Percentiles rank a stretch among this genome's conserved stretches.
phyloP scores from a whole-genome alignment of 352 stramenopile species.

The Pythium dissotocum region DNA sequence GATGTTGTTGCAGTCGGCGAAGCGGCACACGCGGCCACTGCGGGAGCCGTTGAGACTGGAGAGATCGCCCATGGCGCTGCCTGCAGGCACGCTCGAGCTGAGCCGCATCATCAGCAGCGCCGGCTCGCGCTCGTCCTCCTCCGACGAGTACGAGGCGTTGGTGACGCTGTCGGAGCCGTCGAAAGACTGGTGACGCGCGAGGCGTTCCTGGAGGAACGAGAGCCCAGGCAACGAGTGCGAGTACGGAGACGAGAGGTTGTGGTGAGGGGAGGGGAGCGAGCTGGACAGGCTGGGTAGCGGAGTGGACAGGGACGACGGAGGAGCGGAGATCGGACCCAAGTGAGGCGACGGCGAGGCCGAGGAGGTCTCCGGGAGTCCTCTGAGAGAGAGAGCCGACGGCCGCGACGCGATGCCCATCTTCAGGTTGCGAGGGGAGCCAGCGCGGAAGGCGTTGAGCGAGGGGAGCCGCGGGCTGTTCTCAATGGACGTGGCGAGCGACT shows the following conservation, averaged over 20 bases:
- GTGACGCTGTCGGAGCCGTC: conserved; percentile 59
- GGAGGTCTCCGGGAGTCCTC: conserved; percentile 47
- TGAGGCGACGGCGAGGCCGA: conserved; percentile 44
- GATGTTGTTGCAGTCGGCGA: conserved; percentile 86
- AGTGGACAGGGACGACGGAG: conserved; percentile 38
- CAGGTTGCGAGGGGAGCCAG: conserved; percentile 57
- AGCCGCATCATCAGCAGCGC: conserved; percentile 56
- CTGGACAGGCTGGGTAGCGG: conserved; percentile 35
- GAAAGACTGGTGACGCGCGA: conserved; percentile 55
- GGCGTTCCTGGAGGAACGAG: conserved; percentile 60
- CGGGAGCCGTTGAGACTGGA: conserved; percentile 27
- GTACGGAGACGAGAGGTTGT: conserved; percentile 43
- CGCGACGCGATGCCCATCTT: conserved; percentile 62
- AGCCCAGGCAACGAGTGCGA: conserved; percentile 72
- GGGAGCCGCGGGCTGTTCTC: conserved; percentile 67
- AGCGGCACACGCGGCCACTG: conserved; percentile 76
- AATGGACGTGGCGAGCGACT: conserved; percentile 26
- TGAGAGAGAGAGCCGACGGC: conserved; percentile 54
- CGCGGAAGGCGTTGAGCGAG: conserved; percentile 70
- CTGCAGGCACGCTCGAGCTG: conserved; percentile 62
- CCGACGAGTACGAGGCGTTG: conserved; percentile 66
- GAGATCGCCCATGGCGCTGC: conserved; percentile 23
- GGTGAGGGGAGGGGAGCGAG: conserved; percentile 31
- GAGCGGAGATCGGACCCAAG: conserved; percentile 24
- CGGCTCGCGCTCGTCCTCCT: conserved; percentile 51